Conservation (phyloP, 306 rosid genomes). For the Leucaena leucocephala region DNA sequence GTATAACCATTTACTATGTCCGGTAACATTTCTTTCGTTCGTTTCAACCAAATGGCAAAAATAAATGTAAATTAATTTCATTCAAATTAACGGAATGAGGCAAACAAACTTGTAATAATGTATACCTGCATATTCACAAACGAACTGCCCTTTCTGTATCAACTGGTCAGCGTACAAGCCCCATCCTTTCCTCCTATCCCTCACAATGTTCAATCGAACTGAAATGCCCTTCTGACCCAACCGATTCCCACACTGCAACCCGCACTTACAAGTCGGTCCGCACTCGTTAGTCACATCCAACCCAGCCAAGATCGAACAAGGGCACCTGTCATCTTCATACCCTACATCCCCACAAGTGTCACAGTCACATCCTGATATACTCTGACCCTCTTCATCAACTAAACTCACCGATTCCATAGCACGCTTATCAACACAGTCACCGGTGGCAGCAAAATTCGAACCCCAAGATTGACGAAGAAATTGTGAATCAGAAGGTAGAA, state of each 20-base stretch:
- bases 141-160: conserved; percentile 53
- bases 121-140: conserved; percentile 91
- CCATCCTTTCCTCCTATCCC: conserved; percentile 77
- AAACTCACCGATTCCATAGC: conserved; percentile 36
- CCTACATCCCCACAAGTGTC: conserved; percentile 42
- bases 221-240: conserved; percentile 56
- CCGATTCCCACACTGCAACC: conserved; percentile 61
- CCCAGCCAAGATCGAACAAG: conserved; percentile 55
- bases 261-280: conserved; percentile 67
- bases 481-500: conserved; percentile 30
- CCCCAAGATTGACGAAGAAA: conserved; percentile 73
- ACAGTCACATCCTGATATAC: conserved; percentile 58
- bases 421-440: not conserved
- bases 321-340: conserved; percentile 38
- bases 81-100: not conserved
- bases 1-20: not conserved
- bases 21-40: not conserved
- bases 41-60: not conserved
- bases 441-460: conserved; percentile 14
- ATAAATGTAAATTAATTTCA: not conserved
- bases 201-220: conserved; percentile 64
- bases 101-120: not conserved
- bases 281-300: conserved; percentile 62
- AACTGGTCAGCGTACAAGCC: conserved; percentile 65
- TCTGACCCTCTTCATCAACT: conserved; percentile 47